Evolutionary conservation across 179 eudicot species (phyloP).

Genomic region (Corrigiola litoralis): DNA sequence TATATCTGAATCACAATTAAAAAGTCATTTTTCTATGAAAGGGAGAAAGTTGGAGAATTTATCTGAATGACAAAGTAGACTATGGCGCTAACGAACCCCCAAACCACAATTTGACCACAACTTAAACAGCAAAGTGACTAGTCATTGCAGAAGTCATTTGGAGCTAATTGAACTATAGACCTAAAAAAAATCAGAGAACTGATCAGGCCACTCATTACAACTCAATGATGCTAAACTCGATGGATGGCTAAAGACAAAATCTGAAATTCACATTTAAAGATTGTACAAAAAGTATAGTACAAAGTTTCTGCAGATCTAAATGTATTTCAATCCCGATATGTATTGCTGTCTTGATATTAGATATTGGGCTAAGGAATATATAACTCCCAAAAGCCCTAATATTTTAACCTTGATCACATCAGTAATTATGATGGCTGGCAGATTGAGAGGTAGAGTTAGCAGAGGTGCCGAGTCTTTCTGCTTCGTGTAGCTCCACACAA

Average conservation of each 20-base stretch:
- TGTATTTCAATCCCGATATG: conserved; percentile 90
- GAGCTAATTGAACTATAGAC: too few species aligned
- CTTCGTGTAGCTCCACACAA: conserved; percentile 86
- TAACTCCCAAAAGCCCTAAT: conserved; percentile 81
- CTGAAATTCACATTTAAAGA: conserved; percentile 22
- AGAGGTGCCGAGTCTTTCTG: conserved; percentile 66
- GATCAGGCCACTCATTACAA: conserved; percentile 8
- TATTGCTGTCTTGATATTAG: conserved; percentile 88
- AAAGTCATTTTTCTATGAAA: too few species aligned
- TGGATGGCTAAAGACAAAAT: conserved; percentile 15
- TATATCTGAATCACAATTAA: too few species aligned
- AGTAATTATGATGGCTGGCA: conserved; percentile 72
- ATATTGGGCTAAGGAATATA: conserved; percentile 87
- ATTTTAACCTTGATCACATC: conserved; percentile 85
- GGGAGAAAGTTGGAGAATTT: too few species aligned
- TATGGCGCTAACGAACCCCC: too few species aligned
- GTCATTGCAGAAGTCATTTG: too few species aligned
- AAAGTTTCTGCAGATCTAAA: conserved; percentile 40
- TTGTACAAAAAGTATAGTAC: conserved; percentile 20
- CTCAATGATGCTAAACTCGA: conserved; percentile 6
- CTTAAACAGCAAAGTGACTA: too few species aligned
- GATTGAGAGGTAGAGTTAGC: conserved; percentile 81
- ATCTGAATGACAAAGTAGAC: too few species aligned
- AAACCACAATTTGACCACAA: too few species aligned
- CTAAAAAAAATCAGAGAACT: neutral